phyloP scores from a whole-genome alignment of 371 early-diverging fungal genomes.

The Rhizopus stolonifer region DNA sequence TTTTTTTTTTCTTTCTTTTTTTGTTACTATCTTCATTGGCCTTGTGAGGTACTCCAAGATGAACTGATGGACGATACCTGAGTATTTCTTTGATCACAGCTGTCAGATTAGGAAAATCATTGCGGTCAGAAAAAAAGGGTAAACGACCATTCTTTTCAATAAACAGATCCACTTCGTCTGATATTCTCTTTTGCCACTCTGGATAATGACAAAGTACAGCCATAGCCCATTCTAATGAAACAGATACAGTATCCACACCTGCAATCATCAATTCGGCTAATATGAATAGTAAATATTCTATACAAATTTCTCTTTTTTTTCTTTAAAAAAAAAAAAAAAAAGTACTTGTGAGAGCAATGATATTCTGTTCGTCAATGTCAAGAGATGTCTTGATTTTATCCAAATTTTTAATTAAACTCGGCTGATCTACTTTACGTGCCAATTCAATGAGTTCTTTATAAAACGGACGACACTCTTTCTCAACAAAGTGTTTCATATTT shows the following conservation, averaged over 20 bases:
- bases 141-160: constrained; percentile 4
- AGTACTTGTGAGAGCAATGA: constrained; percentile 26
- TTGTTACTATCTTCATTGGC: constrained; percentile 12
- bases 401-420: constrained; percentile 14
- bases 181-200: constrained; percentile 5
- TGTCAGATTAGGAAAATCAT: constrained; percentile 5
- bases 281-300: background rate
- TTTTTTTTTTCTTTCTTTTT: no score
- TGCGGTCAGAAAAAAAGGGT: constrained; percentile 16
- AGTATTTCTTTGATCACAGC: constrained; percentile 19
- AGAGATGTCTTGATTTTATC: constrained; percentile 13
- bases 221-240: constrained; percentile 9
- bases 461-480: background rate
- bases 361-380: constrained; percentile 12
- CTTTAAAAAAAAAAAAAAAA: background rate
- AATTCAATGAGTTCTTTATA: background rate
- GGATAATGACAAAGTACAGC: constrained; percentile 16
- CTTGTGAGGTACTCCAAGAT: constrained; percentile 16
- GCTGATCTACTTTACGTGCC: constrained; percentile 4
- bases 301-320: background rate
- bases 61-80: constrained; percentile 7
- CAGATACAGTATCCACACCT: constrained; percentile 14
- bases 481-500: background rate
- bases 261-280: constrained; percentile 17
- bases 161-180: constrained; percentile 14